Base-by-base conservation (phyloP, 2,329 filamentous ascomycete genomes). In the Microsporum audouinii region DNA sequence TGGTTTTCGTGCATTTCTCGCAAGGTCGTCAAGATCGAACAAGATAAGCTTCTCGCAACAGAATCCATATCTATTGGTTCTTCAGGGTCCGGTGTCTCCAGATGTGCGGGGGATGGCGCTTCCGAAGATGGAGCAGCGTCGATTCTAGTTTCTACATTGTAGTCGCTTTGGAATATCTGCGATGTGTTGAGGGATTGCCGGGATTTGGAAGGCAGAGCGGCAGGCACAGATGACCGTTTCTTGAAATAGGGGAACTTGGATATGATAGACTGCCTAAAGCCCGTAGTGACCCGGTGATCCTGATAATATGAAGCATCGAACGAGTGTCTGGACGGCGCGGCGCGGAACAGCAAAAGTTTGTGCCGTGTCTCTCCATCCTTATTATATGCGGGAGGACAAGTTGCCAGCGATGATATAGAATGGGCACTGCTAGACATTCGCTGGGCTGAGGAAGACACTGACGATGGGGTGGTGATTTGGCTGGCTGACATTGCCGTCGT, bases 311-410 rank as follows among this genome's bases (percentile, higher is more conserved):
- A 14, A 69, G 64, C 38, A 69, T 65, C 23, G 70, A 75, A 59
- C 64, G 65, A 63, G 49, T 61, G 57, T 49, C 61, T 63, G 41
- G 58, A 10, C 6, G 49, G 39, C n/a, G 41, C 14, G 10, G 49
- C 10, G 10, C 59, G 33, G 64, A 68, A 56, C 68, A 61, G n/a
- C 29, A 60, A 55, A 43, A 47, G 29, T 17, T 66, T 70, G 36
- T 69, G 71, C 58, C 59, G 57, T 31, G 51, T 49, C 41, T 75
- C 72, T 49, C 63, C 17, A 23, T 23, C 71, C 2, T 72, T 74
- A 62, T 71, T 72, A 59, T 68, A 74, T 2, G 72, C 74, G 3
- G 73, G 75, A 7, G 73, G 74, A 17, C 73, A 71, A 5, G 73
- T 76, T 4, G 73, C 76, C 4, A 71, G 64, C 5, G 74, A 76